phyloP scores from a whole-genome alignment of 176 grass and related monocot species.

The Tillandsia leiboldiana region DNA sequence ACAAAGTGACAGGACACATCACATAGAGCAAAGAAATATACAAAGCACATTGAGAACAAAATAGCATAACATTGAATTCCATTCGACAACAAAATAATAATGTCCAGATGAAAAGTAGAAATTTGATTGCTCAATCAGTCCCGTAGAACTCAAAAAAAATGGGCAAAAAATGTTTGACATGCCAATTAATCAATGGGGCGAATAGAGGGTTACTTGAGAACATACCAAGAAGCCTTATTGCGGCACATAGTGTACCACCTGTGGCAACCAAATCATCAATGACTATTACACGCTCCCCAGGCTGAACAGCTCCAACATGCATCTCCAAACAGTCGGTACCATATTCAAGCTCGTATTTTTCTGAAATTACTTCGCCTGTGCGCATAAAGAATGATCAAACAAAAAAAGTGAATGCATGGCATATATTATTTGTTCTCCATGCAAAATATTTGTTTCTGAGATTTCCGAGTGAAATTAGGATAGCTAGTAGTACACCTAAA shows the following conservation, averaged over 20 bases:
- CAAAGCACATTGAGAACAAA: too few species aligned
- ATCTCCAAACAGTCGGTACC: conserved; percentile 92
- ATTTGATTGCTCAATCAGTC: background rate
- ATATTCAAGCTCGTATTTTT: conserved; percentile 77
- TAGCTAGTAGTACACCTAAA: background rate
- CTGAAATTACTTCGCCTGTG: conserved; percentile 83
- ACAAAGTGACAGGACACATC: too few species aligned
- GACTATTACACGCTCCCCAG: conserved; percentile 42
- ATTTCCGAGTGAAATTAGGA: background rate
- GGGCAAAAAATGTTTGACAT: background rate
- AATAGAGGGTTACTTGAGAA: conserved; percentile 10
- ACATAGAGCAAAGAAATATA: too few species aligned
- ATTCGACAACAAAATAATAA: too few species aligned
- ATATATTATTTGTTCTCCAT: background rate
- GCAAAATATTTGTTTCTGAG: background rate
- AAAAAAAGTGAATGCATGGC: background rate
- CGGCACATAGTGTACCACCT: conserved; percentile 81
- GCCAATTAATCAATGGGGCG: background rate
- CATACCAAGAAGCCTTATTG: conserved; percentile 81
- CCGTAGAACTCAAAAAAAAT: conserved; percentile 4
- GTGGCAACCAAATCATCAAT: conserved; percentile 89
- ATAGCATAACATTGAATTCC: too few species aligned
- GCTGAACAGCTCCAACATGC: conserved; percentile 66
- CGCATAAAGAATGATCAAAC: background rate
- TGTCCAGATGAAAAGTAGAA: too few species aligned